Evolutionary conservation across 2,329 filamentous ascomycete genomes (phyloP), one percentile per base, ranked within the genome.

Genomic region (Aureobasidium mangrovei): DNA sequence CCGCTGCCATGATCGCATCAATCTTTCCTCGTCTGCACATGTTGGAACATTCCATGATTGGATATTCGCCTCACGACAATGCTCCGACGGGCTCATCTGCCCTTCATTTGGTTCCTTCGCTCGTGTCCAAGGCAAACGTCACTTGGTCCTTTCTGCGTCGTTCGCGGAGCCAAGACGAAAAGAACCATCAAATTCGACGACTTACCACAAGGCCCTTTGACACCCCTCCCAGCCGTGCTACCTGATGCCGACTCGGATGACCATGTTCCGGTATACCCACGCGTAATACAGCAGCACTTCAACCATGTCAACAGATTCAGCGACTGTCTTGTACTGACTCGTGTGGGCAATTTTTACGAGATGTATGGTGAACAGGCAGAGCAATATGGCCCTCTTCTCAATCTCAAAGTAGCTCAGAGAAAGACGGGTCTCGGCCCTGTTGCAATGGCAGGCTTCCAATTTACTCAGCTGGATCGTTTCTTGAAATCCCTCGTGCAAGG

Each of bases 291-390:
- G 65, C 90, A 95, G 67, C 91, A 88, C 29, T 81, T 83, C 55
- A 88, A 84, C 61, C 94, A 95, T 71, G 95, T 97, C 85, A 79
- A 83, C 61, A 90, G 86, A 64, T 96, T 95, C 71, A 81, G 84
- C 63, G 89, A 94, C 63, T 97, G 91, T 70, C 86, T 98, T 38
- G 70, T 98, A 6, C 73, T 98, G 57, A 98, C 93, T 3, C 82
- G 91, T 55, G 90, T 98, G 29, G 93, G 93, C 54, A 85, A 91
- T 57, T 98, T 98, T 71, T 98, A 97, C 70, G 93, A 98, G 79
- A 75, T 98, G 56, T 98, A 98, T 72, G 94, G 97, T 69, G 86
- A 95, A 63, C 91, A 98, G 67, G 93, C 94, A 8, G 87, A 95
- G 56, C 84, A 95, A 65, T 86, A 86, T 67, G 91, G 86, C 1